phyloP scores from a whole-genome alignment of 495 filamentous ascomycete species.

The Patellaria atrata region DNA sequence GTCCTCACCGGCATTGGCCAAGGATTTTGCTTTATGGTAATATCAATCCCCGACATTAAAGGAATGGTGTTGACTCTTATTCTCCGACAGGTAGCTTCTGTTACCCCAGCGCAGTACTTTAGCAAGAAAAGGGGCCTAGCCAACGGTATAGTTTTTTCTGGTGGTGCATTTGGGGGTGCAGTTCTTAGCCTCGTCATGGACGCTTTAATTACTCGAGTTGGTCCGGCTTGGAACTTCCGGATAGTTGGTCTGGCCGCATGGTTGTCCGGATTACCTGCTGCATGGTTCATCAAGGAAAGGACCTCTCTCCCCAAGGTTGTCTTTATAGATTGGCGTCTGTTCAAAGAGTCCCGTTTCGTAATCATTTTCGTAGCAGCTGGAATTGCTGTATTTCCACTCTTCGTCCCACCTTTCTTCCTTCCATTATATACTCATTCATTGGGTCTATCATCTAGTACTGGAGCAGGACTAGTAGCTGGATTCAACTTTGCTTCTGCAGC shows the following conservation, averaged over 20 bases:
- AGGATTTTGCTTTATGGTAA: constrained; percentile 29
- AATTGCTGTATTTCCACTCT: constrained; percentile 46
- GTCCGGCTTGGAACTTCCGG: constrained; percentile 41
- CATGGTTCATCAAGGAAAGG: constrained; percentile 42
- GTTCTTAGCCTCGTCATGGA: constrained; percentile 37
- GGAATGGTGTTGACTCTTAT: not conserved
- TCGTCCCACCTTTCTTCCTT: constrained; percentile 47
- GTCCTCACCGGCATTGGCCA: constrained; percentile 39
- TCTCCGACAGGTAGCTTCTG: constrained; percentile 17
- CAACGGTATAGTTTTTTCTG: constrained; percentile 41
- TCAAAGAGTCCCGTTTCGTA: constrained; percentile 35
- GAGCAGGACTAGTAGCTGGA: constrained; percentile 39
- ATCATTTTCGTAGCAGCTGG: constrained; percentile 39
- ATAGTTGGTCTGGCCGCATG: constrained; percentile 35
- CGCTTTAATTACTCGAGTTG: constrained; percentile 31
- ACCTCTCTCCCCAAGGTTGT: constrained; percentile 28
- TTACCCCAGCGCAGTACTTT: constrained; percentile 41
- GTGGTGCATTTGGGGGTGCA: constrained; percentile 39
- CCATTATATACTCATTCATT: constrained; percentile 36
- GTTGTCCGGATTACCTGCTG: constrained; percentile 40
- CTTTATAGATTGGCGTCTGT: constrained; percentile 40
- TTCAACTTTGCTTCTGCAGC: constrained; percentile 42
- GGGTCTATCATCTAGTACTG: constrained; percentile 33
- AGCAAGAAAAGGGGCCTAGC: constrained; percentile 38
- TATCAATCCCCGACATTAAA: no score